A percentile compares a stretch with the other conserved stretches of the same genome.
Conservation (phyloP, 2,329 filamentous ascomycete genomes). For the Emmonsiellopsis sp. region DNA sequence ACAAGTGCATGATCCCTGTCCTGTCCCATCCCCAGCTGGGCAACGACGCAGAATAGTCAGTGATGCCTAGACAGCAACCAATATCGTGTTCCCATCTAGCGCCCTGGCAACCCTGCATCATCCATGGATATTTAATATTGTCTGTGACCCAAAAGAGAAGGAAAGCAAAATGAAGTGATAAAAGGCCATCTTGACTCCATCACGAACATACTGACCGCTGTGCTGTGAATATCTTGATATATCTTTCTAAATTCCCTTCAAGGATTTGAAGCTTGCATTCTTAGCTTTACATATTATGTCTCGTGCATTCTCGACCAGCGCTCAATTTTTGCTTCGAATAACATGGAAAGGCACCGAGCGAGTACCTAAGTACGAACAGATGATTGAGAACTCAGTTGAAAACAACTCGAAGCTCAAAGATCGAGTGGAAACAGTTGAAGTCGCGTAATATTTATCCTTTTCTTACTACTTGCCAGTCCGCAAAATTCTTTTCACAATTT, state of each 20-base stretch:
- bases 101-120: no score
- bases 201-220: neutral
- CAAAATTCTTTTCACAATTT: no score
- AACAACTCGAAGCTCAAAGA: constrained; percentile 1
- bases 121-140: no score
- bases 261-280: neutral
- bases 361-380: constrained; percentile 1
- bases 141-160: no score
- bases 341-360: neutral
- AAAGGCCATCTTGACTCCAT: no score
- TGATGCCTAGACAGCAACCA: no score
- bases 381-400: neutral
- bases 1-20: no score
- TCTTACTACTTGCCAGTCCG: neutral
- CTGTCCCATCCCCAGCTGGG: no score
- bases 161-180: no score
- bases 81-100: no score
- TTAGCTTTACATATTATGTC: neutral
- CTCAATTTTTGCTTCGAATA: neutral
- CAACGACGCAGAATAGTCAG: no score
- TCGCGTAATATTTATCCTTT: neutral
- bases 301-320: neutral
- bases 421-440: neutral
- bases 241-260: neutral
- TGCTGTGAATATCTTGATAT: neutral